Evolutionary conservation across 208 protist species (phyloP), one percentile per base, ranked within the genome.

Genomic region (Acanthamoeba sp.): DNA sequence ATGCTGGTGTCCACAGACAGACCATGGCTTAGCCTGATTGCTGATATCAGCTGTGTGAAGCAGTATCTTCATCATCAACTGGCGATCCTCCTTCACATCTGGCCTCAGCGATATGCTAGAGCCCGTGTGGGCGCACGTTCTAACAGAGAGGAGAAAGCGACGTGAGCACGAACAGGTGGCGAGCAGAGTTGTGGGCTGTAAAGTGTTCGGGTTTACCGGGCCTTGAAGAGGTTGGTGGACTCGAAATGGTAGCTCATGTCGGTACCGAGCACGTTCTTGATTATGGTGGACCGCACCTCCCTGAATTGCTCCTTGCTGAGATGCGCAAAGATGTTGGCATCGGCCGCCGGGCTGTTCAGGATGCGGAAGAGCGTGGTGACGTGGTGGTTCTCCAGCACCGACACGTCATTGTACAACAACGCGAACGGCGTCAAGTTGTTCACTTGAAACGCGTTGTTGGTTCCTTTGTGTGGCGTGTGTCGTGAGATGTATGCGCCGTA

Each of bases 371-470:
- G 94, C 82, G 96, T 97, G 91, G 97, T 97, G 36, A 98, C 95
- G 96, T 99, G 98, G 91, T 98, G 95, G 85, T 99, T 99, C 95
- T 99, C 98, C 20, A 99, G 97, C n/a, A 99, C 98, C 76, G 98
- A 99, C 29, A 97, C 96, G 95, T 99, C 98, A 95, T 99, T 99
- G 97, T 99, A 99, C 93, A 98, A 85, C 36, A 97, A 98, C 4
- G 98, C 91, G 0, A 96, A 50, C 24, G 32, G 29, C 29, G 71
- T 50, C 29, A 29, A 42, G 18, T 64, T 42, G 38, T 91, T 52
- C 4, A 96, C 57, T 29, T 92, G 55, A 40, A 73, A 96, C 34
- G 40, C 36, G 52, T 95, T 95, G 36, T 45, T 95, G 38, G 85
- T 85, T 27, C 93, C 98, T 55, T 98, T 96, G 34, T 96, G 97